Evolutionary conservation across 192 early-diverging fungal species (phyloP), one percentile per base, ranked within the genome.

Genomic region (Irineochytrium annulatum): DNA sequence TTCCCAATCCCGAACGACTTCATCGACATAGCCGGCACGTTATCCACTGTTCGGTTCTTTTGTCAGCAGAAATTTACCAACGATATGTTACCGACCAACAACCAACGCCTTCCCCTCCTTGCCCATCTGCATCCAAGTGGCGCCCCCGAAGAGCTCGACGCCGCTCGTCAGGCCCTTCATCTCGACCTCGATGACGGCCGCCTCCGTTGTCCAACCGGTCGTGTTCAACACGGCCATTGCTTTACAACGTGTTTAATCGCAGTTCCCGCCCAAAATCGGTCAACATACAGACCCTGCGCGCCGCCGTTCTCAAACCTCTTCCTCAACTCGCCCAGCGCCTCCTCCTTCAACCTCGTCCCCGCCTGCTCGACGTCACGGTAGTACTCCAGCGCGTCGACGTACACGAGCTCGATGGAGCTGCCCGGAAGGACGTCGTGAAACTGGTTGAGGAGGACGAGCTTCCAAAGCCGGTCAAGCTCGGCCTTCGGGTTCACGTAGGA

Each of bases 341-440:
- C 39, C 2, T 67, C 67, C 39, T 37, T 55, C 34, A 83, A 39
- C 55, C 62, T 52, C 19, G 28, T 57, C 4, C 72, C 78, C 6
- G 52, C 52, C 27, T 11, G 13, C 24, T 53, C 55, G 13, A 84
- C 61, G 51, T 81, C 78, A 24, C 66, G 43, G 54, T 84, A 84
- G 52, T 68, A 75, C 65, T 63, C 52, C 29, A 78, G 74, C 14
- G 88, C 92, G 71, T 99, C 97, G 19, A 83, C 71, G 68, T 95
- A 96, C 24, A 95, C 97, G 69, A 91, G 71, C 32, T 85, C 90
- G 62, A 99, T 98, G 16, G 86, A 77, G 2, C 89, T 89, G 0
- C 97, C 97, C 0, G 97, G 93, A 41, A 99, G 76, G 2, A 97
- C 90, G 72, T 98, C 95, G 62, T 99, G 97, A 68, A 99, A 99